Percentiles rank a stretch among this genome's conserved stretches.
These are phyloP conservation scores for Suillus brevipes DNA, from an alignment of 768 basidiomycete genomes.

Conservation along the genomic window DNA sequence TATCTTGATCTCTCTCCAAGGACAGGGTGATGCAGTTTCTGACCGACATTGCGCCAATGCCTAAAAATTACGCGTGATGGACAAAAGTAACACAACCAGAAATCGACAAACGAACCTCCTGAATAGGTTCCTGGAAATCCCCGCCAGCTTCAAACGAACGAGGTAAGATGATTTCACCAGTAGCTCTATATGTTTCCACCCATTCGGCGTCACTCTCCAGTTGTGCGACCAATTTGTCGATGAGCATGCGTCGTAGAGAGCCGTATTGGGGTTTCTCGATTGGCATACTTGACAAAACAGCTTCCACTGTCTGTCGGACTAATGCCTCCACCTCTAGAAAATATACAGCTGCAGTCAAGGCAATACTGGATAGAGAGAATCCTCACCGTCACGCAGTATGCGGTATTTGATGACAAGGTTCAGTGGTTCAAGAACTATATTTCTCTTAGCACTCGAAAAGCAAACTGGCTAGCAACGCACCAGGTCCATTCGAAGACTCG, in stretches of 20 bases:
- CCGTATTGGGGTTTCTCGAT: constrained; percentile 35
- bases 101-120: constrained; percentile 29
- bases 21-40: constrained; percentile 32
- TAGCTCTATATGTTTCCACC: constrained; percentile 69
- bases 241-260: constrained; percentile 33
- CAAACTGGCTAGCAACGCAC: constrained; percentile 34
- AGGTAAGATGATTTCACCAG: constrained; percentile 69
- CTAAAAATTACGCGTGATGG: constrained; percentile 33
- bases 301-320: constrained; percentile 50
- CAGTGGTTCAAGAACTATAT: constrained; percentile 60
- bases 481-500: constrained; percentile 61
- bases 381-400: constrained; percentile 76
- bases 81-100: constrained; percentile 22
- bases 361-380: background rate
- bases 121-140: constrained; percentile 25
- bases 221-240: constrained; percentile 52
- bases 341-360: constrained; percentile 12
- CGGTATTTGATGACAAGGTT: constrained; percentile 71
- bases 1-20: constrained; percentile 77
- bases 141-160: constrained; percentile 30
- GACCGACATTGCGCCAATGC: constrained; percentile 42
- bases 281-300: constrained; percentile 39
- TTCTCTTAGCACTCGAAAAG: constrained; percentile 13
- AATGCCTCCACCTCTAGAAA: constrained; percentile 65
- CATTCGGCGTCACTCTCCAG: constrained; percentile 64